Conservation (phyloP, 768 basidiomycete species). For the Amanita pallidorosea region DNA sequence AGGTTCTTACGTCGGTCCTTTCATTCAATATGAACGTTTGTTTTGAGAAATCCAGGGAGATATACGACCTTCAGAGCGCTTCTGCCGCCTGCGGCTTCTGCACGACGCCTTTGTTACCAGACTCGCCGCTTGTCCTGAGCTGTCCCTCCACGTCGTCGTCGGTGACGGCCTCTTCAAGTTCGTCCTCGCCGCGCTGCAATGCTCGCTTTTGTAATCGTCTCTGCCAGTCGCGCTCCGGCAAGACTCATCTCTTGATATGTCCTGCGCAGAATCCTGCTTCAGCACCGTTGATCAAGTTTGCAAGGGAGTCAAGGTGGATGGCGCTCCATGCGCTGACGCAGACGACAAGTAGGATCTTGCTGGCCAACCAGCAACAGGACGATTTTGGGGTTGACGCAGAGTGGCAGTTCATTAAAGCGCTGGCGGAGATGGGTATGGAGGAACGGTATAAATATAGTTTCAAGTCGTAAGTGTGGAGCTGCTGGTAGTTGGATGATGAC, state of each 20-base stretch:
- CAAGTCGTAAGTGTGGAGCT: constrained; percentile 24
- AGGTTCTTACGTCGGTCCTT: constrained; percentile 5
- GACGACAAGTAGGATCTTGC: constrained; percentile 52
- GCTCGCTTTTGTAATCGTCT: constrained; percentile 74
- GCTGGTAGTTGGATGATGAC: neutral
- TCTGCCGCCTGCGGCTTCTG: constrained; percentile 65
- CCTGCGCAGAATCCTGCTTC: constrained; percentile 64
- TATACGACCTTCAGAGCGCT: constrained; percentile 54
- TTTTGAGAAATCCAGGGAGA: constrained; percentile 41
- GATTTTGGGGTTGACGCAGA: constrained; percentile 32
- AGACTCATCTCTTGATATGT: constrained; percentile 64
- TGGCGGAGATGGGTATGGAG: constrained; percentile 74
- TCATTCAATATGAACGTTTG: neutral
- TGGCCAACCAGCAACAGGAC: constrained; percentile 39
- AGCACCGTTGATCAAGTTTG: constrained; percentile 47
- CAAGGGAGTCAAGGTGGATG: constrained; percentile 57
- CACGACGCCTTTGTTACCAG: constrained; percentile 46
- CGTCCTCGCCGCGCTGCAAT: constrained; percentile 40
- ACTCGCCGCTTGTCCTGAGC: constrained; percentile 22
- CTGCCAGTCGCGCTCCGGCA: constrained; percentile 56
- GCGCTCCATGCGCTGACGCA: constrained; percentile 65
- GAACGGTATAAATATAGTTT: constrained; percentile 47
- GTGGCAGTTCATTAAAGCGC: constrained; percentile 42
- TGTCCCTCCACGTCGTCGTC: constrained; percentile 3
- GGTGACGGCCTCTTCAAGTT: constrained; percentile 30